Conservation (phyloP, 306 rosid genomes). For the Cucumis cinereus region DNA sequence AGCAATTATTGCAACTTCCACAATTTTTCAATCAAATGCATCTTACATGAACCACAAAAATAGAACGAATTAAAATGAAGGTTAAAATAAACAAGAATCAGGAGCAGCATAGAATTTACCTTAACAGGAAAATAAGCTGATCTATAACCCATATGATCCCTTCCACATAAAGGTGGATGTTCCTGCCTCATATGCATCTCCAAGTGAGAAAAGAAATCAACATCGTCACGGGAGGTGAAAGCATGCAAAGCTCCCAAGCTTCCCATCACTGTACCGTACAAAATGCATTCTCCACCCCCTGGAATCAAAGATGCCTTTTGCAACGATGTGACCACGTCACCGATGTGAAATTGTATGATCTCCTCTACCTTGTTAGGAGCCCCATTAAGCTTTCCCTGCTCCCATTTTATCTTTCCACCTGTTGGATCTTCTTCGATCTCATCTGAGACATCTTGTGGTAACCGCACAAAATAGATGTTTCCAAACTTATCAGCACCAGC, state of each 20-base stretch:
- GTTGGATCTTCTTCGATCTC: slow-evolving; percentile 99
- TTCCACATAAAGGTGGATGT: slow-evolving; percentile 88
- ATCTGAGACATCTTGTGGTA: slow-evolving; percentile 86
- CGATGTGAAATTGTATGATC: slow-evolving; percentile 85
- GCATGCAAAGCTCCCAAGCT: slow-evolving; percentile 91
- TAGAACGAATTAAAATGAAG: background rate
- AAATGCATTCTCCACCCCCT: slow-evolving; percentile 87
- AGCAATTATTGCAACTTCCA: background rate
- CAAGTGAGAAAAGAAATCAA: slow-evolving; percentile 93
- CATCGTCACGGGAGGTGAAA: slow-evolving; percentile 91
- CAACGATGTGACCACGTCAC: slow-evolving; percentile 64
- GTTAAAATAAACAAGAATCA: background rate
- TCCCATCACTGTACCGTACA: slow-evolving; percentile 93
- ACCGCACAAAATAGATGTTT: slow-evolving; percentile 74
- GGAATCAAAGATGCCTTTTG: slow-evolving; percentile 98
- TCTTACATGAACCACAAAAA: background rate
- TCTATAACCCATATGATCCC: slow-evolving; percentile 97
- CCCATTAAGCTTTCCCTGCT: slow-evolving; percentile 91
- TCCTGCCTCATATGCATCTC: slow-evolving; percentile 99
- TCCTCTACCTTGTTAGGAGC: slow-evolving; percentile 96
- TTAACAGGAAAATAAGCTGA: slow-evolving; percentile 95
- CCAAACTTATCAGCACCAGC: slow-evolving; percentile 99
- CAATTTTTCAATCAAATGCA: background rate
- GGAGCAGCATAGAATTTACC: slow-evolving; percentile 25
- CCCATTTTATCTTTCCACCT: slow-evolving; percentile 97